phyloP scores from a whole-genome alignment of 148 eudicot genomes.

The Camellia lanceoleosa region DNA sequence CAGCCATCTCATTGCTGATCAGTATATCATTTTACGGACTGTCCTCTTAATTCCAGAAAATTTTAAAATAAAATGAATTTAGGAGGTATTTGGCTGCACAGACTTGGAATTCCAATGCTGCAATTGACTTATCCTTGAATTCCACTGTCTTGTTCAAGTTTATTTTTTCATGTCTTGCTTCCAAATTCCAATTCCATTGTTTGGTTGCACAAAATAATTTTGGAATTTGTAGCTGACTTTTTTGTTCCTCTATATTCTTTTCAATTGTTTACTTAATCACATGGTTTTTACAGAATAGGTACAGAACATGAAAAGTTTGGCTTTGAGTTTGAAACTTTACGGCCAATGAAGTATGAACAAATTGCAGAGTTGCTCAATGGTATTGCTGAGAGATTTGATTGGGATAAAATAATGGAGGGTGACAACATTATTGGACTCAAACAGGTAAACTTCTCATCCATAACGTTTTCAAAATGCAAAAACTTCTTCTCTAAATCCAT shows the following conservation, averaged over 20 bases:
- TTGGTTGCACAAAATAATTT: not conserved
- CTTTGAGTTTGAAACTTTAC: constrained; percentile 69
- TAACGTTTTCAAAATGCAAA: not conserved
- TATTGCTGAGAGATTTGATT: constrained; percentile 94
- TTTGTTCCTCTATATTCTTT: not conserved
- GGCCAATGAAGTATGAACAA: constrained; percentile 87
- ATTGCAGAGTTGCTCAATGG: constrained; percentile 85
- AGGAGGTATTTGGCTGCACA: not conserved
- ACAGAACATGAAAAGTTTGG: constrained; percentile 99
- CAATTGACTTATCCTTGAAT: not conserved
- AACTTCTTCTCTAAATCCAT: not conserved
- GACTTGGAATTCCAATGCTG: not conserved
- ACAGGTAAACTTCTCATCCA: constrained; percentile 52
- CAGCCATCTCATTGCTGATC: not conserved
- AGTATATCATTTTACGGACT: not conserved
- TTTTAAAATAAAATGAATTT: not conserved
- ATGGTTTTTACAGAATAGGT: constrained; percentile 68
- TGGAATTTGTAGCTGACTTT: not conserved
- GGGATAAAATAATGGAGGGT: constrained; percentile 97
- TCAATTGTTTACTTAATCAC: not conserved
- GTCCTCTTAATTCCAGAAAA: not conserved
- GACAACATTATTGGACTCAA: constrained; percentile 91
- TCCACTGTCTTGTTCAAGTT: not conserved
- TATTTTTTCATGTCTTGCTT: not conserved
- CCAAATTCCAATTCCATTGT: not conserved